A percentile compares a stretch with the other conserved stretches of the same genome.
These are phyloP conservation scores for peach (Prunus persica) DNA, from an alignment of 306 rosid species.

Conservation along the genomic window DNA sequence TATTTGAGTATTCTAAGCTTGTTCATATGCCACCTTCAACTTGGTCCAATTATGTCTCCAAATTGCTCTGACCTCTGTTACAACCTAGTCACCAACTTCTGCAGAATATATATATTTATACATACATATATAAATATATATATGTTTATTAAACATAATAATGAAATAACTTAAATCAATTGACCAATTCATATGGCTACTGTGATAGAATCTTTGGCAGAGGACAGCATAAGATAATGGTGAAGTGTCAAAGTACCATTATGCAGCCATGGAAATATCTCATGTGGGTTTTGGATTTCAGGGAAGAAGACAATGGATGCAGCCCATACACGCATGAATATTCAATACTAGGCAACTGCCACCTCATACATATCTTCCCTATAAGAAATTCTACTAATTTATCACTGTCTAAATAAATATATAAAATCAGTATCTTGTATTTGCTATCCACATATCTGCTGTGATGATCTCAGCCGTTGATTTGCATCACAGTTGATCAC, in stretches of 20 bases:
- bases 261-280: conserved; percentile 20
- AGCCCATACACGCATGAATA: conserved; percentile 17
- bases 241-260: conserved; percentile 18
- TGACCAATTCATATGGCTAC: conserved; percentile 24
- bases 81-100: conserved; percentile 13
- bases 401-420: too few species aligned
- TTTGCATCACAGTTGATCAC: background rate
- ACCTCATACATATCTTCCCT: background rate
- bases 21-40: conserved; percentile 47
- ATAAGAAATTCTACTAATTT: background rate
- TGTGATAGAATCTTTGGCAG: conserved; percentile 28
- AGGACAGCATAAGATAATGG: background rate
- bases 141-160: background rate
- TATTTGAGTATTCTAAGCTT: conserved; percentile 22
- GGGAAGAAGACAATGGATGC: conserved; percentile 38
- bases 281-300: conserved; percentile 39
- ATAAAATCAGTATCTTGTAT: too few species aligned
- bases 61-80: conserved; percentile 31
- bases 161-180: background rate
- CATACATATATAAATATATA: background rate
- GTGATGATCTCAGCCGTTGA: background rate
- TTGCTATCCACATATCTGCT: too few species aligned
- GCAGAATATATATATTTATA: background rate
- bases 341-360: background rate
- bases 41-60: conserved; percentile 42